A percentile compares a stretch with the other conserved stretches of the same genome.
phyloP scores from a whole-genome alignment of 176 grass and related monocot species.

The Raddia distichophylla region DNA sequence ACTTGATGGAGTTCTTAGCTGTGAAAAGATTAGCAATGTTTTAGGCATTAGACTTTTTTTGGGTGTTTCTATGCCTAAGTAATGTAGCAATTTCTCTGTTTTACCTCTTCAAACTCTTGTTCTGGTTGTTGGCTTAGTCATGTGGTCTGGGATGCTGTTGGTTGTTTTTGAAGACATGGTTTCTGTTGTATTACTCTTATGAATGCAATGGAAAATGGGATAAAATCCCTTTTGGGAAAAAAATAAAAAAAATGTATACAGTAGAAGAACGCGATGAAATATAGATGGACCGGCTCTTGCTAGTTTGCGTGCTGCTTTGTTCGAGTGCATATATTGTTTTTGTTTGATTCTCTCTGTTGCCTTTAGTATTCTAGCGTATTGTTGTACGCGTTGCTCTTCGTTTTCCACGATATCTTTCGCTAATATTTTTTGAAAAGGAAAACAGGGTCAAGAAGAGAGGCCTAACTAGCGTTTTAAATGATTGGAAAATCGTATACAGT shows the following conservation, averaged over 20 bases:
- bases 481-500: background rate
- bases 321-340: background rate
- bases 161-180: no score
- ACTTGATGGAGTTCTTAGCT: no score
- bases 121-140: no score
- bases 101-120: no score
- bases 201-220: no score
- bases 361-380: background rate
- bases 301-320: background rate
- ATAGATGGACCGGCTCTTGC: background rate
- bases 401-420: background rate
- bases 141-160: no score
- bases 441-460: background rate
- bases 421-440: background rate
- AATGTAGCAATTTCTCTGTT: no score
- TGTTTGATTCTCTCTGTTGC: background rate
- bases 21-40: no score
- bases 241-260: constrained; percentile 1
- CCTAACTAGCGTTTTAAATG: background rate
- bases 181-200: no score
- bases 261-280: background rate
- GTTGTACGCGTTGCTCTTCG: background rate
- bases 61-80: no score
- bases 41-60: no score
- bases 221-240: no score